Conservation (phyloP, 345 rosid species). For the Geranium brycei region DNA sequence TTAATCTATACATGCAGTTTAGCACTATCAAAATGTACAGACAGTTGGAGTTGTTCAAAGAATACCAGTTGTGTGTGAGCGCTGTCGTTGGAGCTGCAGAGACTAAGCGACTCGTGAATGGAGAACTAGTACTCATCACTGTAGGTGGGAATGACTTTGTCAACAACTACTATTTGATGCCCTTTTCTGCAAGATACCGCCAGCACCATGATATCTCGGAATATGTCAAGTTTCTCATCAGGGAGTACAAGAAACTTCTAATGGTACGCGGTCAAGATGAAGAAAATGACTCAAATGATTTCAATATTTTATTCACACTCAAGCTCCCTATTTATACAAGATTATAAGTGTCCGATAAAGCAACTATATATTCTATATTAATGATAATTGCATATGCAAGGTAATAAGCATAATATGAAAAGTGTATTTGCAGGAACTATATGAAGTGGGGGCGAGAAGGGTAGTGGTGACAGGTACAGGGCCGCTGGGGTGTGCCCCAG, state of each 20-base stretch:
- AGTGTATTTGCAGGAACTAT: constrained; percentile 36
- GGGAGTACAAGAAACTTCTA: constrained; percentile 48
- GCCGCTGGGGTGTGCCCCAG: constrained; percentile 80
- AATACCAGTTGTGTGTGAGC: constrained; percentile 49
- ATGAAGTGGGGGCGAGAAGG: constrained; percentile 68
- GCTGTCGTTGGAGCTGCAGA: constrained; percentile 32
- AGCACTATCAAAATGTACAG: constrained; percentile 48
- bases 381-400: too few species aligned
- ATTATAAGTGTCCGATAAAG: too few species aligned
- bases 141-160: constrained; percentile 79
- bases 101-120: constrained; percentile 32
- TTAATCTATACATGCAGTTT: constrained; percentile 20
- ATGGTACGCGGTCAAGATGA: constrained; percentile 17
- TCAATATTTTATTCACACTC: too few species aligned
- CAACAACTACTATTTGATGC: constrained; percentile 70
- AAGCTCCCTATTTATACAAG: too few species aligned
- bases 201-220: constrained; percentile 40
- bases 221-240: constrained; percentile 41
- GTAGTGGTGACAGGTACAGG: constrained; percentile 92
- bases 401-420: too few species aligned
- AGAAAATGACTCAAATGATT: too few species aligned
- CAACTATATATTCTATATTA: too few species aligned
- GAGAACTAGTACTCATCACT: constrained; percentile 47
- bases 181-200: constrained; percentile 67
- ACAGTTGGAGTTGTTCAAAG: constrained; percentile 44